Evolutionary conservation across 2,329 filamentous ascomycete genomes (phyloP).

Genomic region (Pseudogymnoascus sp.): DNA sequence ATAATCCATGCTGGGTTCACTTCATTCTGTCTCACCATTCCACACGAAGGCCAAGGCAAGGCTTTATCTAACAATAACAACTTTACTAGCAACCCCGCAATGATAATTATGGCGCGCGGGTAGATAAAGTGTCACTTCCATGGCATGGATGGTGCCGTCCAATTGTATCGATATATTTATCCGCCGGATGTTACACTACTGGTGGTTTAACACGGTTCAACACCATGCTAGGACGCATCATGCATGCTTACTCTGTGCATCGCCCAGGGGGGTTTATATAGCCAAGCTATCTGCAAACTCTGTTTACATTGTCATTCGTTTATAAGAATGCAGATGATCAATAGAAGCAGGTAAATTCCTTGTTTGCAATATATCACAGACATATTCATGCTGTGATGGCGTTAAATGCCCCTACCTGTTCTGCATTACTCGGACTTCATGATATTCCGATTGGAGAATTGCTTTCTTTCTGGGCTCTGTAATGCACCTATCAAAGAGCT

Average conservation of each 20-base stretch:
- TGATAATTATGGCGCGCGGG: neutral
- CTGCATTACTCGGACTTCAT: neutral
- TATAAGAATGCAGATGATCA: neutral
- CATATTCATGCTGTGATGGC: neutral
- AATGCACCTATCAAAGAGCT: neutral
- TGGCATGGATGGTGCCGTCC: neutral
- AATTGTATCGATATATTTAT: neutral
- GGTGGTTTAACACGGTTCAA: conserved; percentile 2
- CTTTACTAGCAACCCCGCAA: neutral
- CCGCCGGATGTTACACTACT: neutral
- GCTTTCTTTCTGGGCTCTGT: neutral
- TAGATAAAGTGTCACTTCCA: neutral
- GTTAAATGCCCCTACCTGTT: neutral
- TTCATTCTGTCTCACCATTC: neutral
- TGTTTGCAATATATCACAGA: neutral
- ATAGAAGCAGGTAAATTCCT: neutral
- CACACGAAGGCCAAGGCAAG: neutral
- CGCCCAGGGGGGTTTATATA: neutral
- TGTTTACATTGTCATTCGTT: neutral
- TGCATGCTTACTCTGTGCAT: neutral
- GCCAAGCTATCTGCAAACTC: neutral
- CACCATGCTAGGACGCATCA: neutral
- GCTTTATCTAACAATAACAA: neutral
- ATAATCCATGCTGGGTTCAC: neutral
- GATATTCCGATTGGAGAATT: neutral